These are phyloP conservation scores for Pythium plurisporium DNA, from an alignment of 352 stramenopile genomes.

Conservation along the genomic window DNA sequence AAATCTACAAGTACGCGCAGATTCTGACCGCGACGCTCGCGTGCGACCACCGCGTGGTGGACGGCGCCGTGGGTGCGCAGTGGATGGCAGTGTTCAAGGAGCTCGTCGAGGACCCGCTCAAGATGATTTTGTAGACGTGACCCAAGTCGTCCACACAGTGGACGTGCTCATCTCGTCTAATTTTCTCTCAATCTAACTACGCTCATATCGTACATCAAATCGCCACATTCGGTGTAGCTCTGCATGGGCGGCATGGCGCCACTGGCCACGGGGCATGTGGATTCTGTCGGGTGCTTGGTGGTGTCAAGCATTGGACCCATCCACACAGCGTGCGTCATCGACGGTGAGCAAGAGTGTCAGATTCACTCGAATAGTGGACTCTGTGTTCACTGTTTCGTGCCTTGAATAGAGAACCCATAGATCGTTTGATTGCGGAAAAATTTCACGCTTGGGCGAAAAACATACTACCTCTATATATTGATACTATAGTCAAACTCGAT, in stretches of 20 bases:
- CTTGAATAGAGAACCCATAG: slow-evolving; percentile 2
- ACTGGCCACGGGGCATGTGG: too few species aligned
- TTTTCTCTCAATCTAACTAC: not conserved
- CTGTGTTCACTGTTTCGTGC: not conserved
- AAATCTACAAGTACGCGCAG: slow-evolving; percentile 89
- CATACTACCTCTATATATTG: too few species aligned
- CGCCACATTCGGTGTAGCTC: too few species aligned
- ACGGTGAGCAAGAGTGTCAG: not conserved
- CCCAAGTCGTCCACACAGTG: not conserved
- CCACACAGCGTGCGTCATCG: slow-evolving; percentile 16
- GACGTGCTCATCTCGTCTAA: not conserved
- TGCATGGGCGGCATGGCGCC: too few species aligned
- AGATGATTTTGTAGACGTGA: slow-evolving; percentile 91
- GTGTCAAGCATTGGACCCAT: not conserved
- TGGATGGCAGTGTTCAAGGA: slow-evolving; percentile 96
- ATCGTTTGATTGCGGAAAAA: too few species aligned
- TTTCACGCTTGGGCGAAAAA: too few species aligned
- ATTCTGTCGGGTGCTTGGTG: not conserved
- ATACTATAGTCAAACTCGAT: too few species aligned
- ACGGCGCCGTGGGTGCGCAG: slow-evolving; percentile 95
- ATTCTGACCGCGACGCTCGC: slow-evolving; percentile 95
- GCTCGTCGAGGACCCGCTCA: slow-evolving; percentile 95
- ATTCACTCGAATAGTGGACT: slow-evolving; percentile 3
- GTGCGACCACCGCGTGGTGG: slow-evolving; percentile 97
- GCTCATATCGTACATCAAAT: not conserved